Conservation (phyloP, 306 rosid species). For the Erythrophleum fordii region DNA sequence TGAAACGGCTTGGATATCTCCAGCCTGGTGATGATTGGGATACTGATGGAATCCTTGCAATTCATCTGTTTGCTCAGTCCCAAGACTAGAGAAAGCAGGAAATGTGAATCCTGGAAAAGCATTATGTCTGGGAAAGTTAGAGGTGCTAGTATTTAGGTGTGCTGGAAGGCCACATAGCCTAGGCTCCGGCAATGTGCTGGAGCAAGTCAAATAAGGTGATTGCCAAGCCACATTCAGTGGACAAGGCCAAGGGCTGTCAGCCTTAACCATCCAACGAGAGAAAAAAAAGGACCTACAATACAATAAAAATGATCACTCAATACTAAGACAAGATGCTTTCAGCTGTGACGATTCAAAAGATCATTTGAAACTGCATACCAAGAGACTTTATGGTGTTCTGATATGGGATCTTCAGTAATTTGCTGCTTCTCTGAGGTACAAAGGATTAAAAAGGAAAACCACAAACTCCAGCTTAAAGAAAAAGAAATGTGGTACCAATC, state of each 20-base stretch:
- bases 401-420: conserved; percentile 49
- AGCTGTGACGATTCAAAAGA: conserved; percentile 15
- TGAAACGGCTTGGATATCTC: conserved; percentile 13
- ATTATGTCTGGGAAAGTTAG: conserved; percentile 42
- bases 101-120: conserved; percentile 49
- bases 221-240: conserved; percentile 60
- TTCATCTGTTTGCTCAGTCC: conserved; percentile 47
- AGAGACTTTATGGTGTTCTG: conserved; percentile 41
- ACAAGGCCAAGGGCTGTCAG: conserved; percentile 44
- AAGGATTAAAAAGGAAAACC: conserved; percentile 48
- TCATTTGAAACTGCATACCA: conserved; percentile 44
- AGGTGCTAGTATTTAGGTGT: conserved; percentile 35
- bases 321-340: conserved; percentile 19
- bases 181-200: conserved; percentile 41
- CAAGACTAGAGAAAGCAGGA: conserved; percentile 47
- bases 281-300: conserved; percentile 45
- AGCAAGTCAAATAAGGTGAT: conserved; percentile 47
- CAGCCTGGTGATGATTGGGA: conserved; percentile 33
- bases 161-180: conserved; percentile 47
- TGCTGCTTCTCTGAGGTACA: conserved; percentile 48
- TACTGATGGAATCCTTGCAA: conserved; percentile 48
- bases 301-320: conserved; percentile 29
- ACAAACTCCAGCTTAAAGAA: conserved; percentile 50
- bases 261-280: conserved; percentile 79
- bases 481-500: conserved; percentile 38